Evolutionary conservation across 768 basidiomycete genomes (phyloP).

Genomic region (Rhodotorula babjevae): DNA sequence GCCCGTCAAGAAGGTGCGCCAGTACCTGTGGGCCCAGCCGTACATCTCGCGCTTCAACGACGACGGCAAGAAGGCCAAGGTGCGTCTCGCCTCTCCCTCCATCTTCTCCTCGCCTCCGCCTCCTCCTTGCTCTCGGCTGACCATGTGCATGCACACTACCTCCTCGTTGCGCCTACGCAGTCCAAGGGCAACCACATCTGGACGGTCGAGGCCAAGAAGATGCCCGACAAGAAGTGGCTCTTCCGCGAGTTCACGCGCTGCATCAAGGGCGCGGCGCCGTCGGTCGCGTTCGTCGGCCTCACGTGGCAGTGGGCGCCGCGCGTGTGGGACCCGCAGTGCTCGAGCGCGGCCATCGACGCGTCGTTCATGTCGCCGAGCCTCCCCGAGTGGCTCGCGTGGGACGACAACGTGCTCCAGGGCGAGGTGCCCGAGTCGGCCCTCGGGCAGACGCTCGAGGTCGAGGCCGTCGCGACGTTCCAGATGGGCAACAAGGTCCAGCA

Average conservation of each 20-base stretch:
- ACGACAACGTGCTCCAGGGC: conserved; percentile 64
- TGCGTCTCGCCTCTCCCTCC: background rate
- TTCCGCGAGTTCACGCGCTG: conserved; percentile 84
- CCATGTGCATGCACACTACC: too few relatives aligned
- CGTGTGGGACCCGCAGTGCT: conserved; percentile 89
- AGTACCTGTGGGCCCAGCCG: conserved; percentile 88
- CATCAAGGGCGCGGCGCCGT: conserved; percentile 75
- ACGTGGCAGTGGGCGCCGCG: conserved; percentile 86
- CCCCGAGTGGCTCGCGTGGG: conserved; percentile 86
- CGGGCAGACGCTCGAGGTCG: conserved; percentile 30
- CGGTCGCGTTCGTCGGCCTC: conserved; percentile 60
- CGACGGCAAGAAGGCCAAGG: conserved; percentile 95
- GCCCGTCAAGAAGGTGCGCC: conserved; percentile 49
- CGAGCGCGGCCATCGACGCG: conserved; percentile 71
- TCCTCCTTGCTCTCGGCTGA: background rate
- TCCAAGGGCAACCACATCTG: conserved; percentile 86
- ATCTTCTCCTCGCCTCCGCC: background rate
- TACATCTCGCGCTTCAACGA: conserved; percentile 96
- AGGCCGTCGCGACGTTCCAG: conserved; percentile 40
- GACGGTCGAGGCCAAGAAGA: conserved; percentile 84
- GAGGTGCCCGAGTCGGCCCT: conserved; percentile 52
- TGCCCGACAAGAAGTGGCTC: conserved; percentile 61
- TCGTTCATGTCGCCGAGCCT: conserved; percentile 72
- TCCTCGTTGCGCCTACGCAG: background rate
- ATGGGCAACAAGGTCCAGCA: conserved; percentile 29